These are phyloP conservation scores for Aspergillus glaucus DNA, from an alignment of 2,329 filamentous ascomycete species.

Conservation along the genomic window DNA sequence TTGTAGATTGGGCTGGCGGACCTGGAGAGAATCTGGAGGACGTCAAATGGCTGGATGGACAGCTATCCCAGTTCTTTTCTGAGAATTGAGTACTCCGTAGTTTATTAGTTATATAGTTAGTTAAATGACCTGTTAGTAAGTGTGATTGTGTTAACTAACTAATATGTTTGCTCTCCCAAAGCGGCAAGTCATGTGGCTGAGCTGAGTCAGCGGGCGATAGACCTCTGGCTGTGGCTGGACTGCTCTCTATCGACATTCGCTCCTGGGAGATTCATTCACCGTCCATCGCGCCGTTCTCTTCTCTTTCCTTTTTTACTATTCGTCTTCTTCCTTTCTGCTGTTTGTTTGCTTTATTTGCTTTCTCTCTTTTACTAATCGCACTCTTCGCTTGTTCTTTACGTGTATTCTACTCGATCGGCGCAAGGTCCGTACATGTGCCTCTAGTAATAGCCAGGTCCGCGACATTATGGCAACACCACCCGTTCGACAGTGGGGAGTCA, in stretches of 20 bases:
- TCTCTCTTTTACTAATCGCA: not conserved
- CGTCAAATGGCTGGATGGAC: conserved; percentile 63
- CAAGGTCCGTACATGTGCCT: not conserved
- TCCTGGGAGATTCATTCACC: not conserved
- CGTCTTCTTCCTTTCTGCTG: conserved; percentile 3
- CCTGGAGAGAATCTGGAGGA: conserved; percentile 67
- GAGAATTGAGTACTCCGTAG: conserved; percentile 1
- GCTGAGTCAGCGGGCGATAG: not conserved
- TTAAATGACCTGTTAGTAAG: too few relatives aligned
- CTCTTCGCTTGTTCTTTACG: not conserved
- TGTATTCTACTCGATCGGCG: not conserved
- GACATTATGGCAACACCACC: conserved; percentile 30
- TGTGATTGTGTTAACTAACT: too few relatives aligned
- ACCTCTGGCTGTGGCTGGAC: not conserved
- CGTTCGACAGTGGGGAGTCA: conserved; percentile 62
- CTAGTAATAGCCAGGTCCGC: conserved; percentile 2
- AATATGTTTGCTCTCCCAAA: too few relatives aligned
- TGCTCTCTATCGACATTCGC: not conserved
- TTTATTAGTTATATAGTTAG: too few relatives aligned
- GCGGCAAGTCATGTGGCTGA: too few relatives aligned
- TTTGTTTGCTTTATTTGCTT: not conserved
- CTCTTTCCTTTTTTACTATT: conserved; percentile 2
- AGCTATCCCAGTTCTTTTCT: conserved; percentile 50
- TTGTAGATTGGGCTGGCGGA: conserved; percentile 55
- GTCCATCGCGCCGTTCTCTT: not conserved